phyloP scores from a whole-genome alignment of 2,329 filamentous ascomycete genomes.

The Aaosphaeria arxii region DNA sequence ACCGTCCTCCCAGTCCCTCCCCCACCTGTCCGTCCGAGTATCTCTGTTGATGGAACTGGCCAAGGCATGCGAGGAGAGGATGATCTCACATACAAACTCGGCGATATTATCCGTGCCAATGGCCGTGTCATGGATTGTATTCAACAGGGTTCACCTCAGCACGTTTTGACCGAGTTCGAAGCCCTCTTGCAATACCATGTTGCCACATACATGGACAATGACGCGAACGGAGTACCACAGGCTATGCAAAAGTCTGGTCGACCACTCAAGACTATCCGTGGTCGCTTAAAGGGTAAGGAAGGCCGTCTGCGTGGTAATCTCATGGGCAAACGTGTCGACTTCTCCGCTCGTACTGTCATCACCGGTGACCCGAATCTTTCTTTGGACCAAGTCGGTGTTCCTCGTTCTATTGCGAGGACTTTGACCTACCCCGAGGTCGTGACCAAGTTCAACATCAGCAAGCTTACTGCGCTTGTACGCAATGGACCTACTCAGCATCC shows the following conservation, averaged over 20 bases:
- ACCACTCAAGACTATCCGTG: constrained; percentile 93
- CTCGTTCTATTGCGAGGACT: constrained; percentile 85
- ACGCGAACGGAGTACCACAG: constrained; percentile 92
- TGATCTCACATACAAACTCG: constrained; percentile 98
- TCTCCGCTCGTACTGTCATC: constrained; percentile 98
- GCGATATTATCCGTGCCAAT: constrained; percentile 97
- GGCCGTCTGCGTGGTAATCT: constrained; percentile 95
- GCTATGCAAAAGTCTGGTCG: constrained; percentile 96
- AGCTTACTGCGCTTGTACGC: constrained; percentile 81
- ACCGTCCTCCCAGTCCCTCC: constrained; percentile 94
- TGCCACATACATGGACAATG: constrained; percentile 99
- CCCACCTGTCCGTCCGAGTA: constrained; percentile 92
- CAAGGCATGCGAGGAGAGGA: constrained; percentile 94
- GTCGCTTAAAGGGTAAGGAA: constrained; percentile 98
- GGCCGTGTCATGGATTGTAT: constrained; percentile 89
- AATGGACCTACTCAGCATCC: constrained; percentile 95
- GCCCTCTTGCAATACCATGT: constrained; percentile 94
- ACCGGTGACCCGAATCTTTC: constrained; percentile 97
- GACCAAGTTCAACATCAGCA: constrained; percentile 95
- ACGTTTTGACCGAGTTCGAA: constrained; percentile 89
- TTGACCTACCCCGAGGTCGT: constrained; percentile 97
- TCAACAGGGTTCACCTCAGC: constrained; percentile 84
- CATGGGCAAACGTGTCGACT: constrained; percentile 96
- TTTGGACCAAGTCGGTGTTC: constrained; percentile 95
- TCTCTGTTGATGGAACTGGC: constrained; percentile 92